Evolutionary conservation across 228 moss, liverwort and hornwort genomes (phyloP), one percentile per base, ranked within the genome.

Genomic region (Sphagnum magellanicum): DNA sequence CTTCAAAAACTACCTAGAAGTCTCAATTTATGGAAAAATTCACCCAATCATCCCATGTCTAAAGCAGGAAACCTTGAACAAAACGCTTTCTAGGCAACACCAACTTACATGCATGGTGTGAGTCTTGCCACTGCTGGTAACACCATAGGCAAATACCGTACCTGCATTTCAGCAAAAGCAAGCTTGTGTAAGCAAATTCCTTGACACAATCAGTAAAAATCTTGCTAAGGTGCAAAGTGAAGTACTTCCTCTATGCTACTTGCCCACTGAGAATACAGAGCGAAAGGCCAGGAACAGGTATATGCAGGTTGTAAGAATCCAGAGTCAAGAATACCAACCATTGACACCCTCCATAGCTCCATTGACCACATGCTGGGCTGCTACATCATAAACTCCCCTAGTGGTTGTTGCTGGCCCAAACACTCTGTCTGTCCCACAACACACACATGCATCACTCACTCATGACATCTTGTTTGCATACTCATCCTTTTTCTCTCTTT

Each of bases 341-440:
- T 92, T 95, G 32, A 95, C 92, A 63, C 95, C 95, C 87, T 95
- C 92, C 95, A 95, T 95, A 66, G 95, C 90, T 77, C 95, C 95
- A 64, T 84, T 72, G 64, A 95, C 95, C 64, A 95, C 95, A 84
- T 87, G 95, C 71, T 95, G 95, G 51, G 95, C 92, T 68, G 95
- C 95, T 50, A 85, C 79, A 76, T 95, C 95, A 76, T 92, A 95
- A 10, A 95, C 95, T 60, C 95, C 92, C 68, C 95, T 83, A 46
- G 95, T 95, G 11, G 95, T 90, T 72, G 95, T 95, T 67, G 95
- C 95, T 63, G 95, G 95, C 71, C 95, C 95, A 81, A 95, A 95
- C 13, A 95, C 95, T 86, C 90, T 76, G 62, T 95, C 95, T 95
- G 80, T 76, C 68, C 52, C 63, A 32, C 32, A 32, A 32, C 32